Conservation (phyloP, 352 stramenopile genomes). For the Pelagophyceae sp. region DNA sequence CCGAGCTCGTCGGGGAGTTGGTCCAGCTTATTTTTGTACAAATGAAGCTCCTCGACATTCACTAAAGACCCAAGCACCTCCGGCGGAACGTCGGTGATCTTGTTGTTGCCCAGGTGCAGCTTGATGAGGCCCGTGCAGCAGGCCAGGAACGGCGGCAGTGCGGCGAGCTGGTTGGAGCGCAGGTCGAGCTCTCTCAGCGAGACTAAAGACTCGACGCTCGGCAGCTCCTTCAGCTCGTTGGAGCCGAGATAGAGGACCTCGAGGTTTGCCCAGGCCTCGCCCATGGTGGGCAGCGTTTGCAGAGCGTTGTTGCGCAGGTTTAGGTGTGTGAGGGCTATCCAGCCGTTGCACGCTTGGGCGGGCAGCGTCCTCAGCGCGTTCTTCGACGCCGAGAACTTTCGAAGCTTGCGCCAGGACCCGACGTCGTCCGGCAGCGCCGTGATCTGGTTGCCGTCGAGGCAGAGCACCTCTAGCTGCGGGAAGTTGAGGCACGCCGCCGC, state of each 20-base stretch:
- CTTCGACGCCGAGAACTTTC: neutral
- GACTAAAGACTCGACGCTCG: neutral
- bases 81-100: constrained; percentile 9
- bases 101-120: constrained; percentile 26
- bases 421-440: constrained; percentile 15
- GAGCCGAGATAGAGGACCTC: constrained; percentile 16
- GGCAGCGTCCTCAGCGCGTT: constrained; percentile 18
- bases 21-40: constrained; percentile 27
- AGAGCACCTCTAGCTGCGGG: constrained; percentile 7
- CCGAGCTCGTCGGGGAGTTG: constrained; percentile 16
- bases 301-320: constrained; percentile 14
- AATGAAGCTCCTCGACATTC: constrained; percentile 21
- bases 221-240: constrained; percentile 12
- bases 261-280: neutral
- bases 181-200: constrained; percentile 16
- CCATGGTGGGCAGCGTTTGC: neutral
- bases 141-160: neutral
- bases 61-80: neutral
- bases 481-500: neutral
- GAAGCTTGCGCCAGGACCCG: constrained; percentile 14
- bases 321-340: neutral
- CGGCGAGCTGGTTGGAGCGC: constrained; percentile 19
- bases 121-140: neutral
- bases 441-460: constrained; percentile 21
- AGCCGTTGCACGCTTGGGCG: neutral